Percentiles rank a stretch among this genome's conserved stretches.
These are phyloP conservation scores for Penicillium steckii DNA, from an alignment of 495 filamentous ascomycete species.

Conservation along the genomic window DNA sequence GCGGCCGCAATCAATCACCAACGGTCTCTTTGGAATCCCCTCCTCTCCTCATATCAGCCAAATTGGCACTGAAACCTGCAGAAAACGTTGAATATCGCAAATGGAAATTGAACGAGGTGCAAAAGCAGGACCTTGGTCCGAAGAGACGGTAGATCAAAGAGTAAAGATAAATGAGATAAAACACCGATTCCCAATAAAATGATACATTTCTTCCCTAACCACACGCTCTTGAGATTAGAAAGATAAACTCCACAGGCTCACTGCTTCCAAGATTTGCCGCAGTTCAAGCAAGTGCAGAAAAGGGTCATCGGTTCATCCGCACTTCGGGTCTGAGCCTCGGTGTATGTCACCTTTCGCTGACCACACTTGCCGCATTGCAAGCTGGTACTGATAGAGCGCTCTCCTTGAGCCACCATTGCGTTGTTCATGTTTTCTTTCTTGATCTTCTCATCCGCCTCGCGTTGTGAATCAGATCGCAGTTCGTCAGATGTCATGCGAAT, in stretches of 20 bases:
- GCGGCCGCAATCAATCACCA: neutral
- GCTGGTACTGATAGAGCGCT: conserved; percentile 78
- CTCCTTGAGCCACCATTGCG: conserved; percentile 55
- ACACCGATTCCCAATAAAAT: conserved; percentile 19
- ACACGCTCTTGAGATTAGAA: too few species aligned
- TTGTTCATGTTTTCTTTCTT: conserved; percentile 92
- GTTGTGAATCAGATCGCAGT: conserved; percentile 71
- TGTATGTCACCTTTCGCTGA: conserved; percentile 91
- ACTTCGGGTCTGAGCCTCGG: conserved; percentile 90
- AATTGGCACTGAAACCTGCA: neutral
- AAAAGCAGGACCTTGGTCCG: too few species aligned
- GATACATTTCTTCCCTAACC: conserved; percentile 13
- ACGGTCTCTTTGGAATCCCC: neutral
- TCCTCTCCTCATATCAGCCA: neutral
- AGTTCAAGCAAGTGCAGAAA: conserved; percentile 50
- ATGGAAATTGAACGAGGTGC: too few species aligned
- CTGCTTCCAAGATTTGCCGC: conserved; percentile 52
- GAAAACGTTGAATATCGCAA: too few species aligned
- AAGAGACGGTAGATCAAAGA: neutral
- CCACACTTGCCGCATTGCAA: conserved; percentile 87
- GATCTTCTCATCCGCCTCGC: conserved; percentile 64
- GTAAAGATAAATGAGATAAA: conserved; percentile 11
- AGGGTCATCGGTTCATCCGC: conserved; percentile 69
- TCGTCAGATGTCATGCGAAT: conserved; percentile 75
- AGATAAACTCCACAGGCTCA: conserved; percentile 21